A percentile compares a stretch with the other conserved stretches of the same genome.
phyloP scores from a whole-genome alignment of 78 protist genomes.

The Guillardia theta region DNA sequence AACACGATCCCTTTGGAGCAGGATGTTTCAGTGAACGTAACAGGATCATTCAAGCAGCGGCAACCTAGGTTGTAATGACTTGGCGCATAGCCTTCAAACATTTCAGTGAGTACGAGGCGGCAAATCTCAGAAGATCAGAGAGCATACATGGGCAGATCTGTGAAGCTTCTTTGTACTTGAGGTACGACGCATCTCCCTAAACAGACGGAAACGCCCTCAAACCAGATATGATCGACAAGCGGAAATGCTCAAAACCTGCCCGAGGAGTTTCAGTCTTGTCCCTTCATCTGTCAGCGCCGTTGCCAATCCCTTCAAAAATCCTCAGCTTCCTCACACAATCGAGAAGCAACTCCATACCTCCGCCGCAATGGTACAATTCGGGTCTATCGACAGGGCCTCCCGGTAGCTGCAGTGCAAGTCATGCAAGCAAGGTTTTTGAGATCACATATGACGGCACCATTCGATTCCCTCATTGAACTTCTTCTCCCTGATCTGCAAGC shows the following conservation, averaged over 20 bases:
- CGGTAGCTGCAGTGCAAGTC: too few species aligned
- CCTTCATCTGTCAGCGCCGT: neutral
- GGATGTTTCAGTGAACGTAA: too few species aligned
- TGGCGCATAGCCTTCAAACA: conserved; percentile 43
- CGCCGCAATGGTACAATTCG: neutral
- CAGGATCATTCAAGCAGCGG: too few species aligned
- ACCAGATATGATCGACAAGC: too few species aligned
- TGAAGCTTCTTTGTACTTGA: neutral
- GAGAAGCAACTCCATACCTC: neutral
- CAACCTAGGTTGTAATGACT: conserved; percentile 62
- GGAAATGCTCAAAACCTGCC: too few species aligned
- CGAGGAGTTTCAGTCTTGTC: neutral
- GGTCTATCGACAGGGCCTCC: neutral
- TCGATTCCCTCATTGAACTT: neutral
- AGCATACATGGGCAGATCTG: neutral
- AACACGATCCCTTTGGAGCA: too few species aligned
- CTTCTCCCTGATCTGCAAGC: neutral
- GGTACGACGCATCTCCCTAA: neutral
- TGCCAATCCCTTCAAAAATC: neutral
- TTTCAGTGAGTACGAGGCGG: too few species aligned
- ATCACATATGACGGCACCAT: too few species aligned
- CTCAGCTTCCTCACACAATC: too few species aligned
- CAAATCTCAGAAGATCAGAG: too few species aligned
- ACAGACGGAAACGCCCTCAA: too few species aligned
- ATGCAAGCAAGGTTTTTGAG: too few species aligned